phyloP scores from a whole-genome alignment of 108 stramenopile genomes.

The Heterococcus sp. region DNA sequence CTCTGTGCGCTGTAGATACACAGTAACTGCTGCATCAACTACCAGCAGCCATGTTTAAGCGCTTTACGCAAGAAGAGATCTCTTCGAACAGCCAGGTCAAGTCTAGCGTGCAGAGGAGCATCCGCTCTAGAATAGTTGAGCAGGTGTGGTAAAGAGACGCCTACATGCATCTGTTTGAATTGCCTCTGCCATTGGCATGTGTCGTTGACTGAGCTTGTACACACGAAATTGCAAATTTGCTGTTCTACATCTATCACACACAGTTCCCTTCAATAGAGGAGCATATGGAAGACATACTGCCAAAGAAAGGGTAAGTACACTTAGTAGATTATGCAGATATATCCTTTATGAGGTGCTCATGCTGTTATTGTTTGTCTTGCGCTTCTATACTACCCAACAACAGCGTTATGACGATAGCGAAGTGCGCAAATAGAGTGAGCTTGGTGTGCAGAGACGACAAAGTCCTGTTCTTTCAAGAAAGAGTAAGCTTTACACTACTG shows the following conservation, averaged over 20 bases:
- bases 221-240: no score
- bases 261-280: neutral
- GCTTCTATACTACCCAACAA: no score
- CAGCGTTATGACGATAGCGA: constrained; percentile 26
- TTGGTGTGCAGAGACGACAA: constrained; percentile 62
- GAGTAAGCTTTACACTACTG: neutral
- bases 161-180: neutral
- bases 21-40: neutral
- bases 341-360: neutral
- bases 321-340: neutral
- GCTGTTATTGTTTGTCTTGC: no score
- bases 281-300: neutral
- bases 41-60: neutral
- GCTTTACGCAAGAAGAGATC: constrained; percentile 52
- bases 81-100: constrained; percentile 56
- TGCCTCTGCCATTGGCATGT: neutral
- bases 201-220: no score
- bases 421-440: constrained; percentile 22
- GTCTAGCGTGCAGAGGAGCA: constrained; percentile 56
- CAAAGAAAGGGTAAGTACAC: neutral
- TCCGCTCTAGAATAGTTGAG: constrained; percentile 43
- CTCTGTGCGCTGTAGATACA: neutral
- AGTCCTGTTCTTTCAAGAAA: constrained; percentile 80
- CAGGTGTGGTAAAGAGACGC: constrained; percentile 73
- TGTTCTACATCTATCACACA: no score